Evolutionary conservation across 305 asterid genomes (phyloP).

Genomic region (Fraxinus paxiana): DNA sequence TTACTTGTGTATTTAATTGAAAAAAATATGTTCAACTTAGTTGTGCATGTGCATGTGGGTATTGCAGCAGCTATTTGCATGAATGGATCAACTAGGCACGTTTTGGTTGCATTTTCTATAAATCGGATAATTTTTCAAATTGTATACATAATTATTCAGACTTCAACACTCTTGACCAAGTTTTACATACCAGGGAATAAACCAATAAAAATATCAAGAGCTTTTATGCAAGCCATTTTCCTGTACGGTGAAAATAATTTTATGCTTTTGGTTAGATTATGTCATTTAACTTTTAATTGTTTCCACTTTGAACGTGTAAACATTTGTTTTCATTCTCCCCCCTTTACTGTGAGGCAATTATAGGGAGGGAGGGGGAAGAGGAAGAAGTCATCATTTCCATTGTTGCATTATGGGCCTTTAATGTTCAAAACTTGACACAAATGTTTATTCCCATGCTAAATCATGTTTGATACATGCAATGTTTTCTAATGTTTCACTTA

Average conservation of each 20-base stretch:
- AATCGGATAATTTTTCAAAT: neutral
- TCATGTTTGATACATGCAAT: neutral
- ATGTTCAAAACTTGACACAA: neutral
- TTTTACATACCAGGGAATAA: neutral
- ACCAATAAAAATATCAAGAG: neutral
- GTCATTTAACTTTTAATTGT: neutral
- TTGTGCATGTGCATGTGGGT: neutral
- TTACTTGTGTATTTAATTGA: neutral
- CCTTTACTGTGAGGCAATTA: neutral
- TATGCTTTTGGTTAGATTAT: neutral
- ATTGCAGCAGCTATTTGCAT: neutral
- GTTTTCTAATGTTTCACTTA: neutral
- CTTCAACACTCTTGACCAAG: neutral
- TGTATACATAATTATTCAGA: neutral
- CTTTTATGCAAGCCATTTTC: neutral
- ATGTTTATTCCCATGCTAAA: neutral
- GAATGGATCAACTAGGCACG: neutral
- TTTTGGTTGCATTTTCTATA: neutral
- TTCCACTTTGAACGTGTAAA: neutral
- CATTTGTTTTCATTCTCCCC: neutral
- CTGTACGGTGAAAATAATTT: neutral
- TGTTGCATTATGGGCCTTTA: neutral
- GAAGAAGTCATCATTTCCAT: neutral
- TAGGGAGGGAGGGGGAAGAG: neutral
- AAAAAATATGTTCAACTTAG: neutral